Evolutionary conservation across 2,329 filamentous ascomycete species (phyloP), one percentile per base, ranked within the genome.

Genomic region (Emergomyces orientalis): DNA sequence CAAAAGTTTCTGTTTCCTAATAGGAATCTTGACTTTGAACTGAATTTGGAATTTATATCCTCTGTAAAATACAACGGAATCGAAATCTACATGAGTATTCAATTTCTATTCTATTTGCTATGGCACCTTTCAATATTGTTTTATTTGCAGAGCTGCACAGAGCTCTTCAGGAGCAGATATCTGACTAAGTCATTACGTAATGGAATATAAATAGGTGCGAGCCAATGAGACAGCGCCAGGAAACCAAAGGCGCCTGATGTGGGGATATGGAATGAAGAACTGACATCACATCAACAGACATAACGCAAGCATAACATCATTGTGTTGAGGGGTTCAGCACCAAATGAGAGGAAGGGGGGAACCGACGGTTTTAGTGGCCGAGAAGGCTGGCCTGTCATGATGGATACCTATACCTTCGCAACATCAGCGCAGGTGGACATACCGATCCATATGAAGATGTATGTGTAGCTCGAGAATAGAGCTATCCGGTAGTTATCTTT

Each of bases 351-450:
- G 25, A 45, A 43, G 37, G 56, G 32, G 25, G 19, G 22, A 30
- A 45, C 5, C 22, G 25, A 32, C 39, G 22, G 37, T 59, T 58
- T 17, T 45, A 59, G 39, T 14, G 22, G 22, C 56, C 56, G 37
- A 39, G 39, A 45, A 43, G 25, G 37, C 14, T 25, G 11, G 14
- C 22, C 13, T 30, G 14, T 32, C 34, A 25, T 49, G 27, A 66
- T 97, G 91, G 94, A 99, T 78, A 88, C 92, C 60, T 97, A 96
- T 77, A 96, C 92, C 37, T 97, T 97, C 79, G 92, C 91, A 68
- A 90, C 87, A 72, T 96, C 94, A 64, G 88, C 91, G 67, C 86
- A 90, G 75, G 82, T 97, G 69, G 83, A 91, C 69, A 84, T 92
- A 67, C 86, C 89, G 25, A 80, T 87, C 61, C 80, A 81, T 69